Evolutionary conservation across 495 filamentous ascomycete species (phyloP), one percentile per base, ranked within the genome.

Genomic region (Platismatia glauca): DNA sequence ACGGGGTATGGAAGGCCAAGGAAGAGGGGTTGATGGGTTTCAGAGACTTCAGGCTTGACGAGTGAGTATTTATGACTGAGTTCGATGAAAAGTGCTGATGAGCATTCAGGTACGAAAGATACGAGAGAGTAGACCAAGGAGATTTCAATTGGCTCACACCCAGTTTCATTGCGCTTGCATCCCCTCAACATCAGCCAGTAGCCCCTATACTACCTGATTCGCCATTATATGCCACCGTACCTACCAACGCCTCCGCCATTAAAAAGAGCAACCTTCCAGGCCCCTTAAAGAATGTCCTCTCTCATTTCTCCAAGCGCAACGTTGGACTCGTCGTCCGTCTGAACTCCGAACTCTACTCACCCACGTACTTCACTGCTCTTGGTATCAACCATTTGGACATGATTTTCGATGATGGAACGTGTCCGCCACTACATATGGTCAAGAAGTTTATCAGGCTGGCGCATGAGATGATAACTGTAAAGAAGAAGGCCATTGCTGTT

Each of bases 61-160:
- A 97, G 84, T 97, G 78, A 68, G 86, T 76, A 38, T 20, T 15
- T 58, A 55, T 53, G 35, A 7, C 44, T 4, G 18, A 31, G 2
- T 58, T 18, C 18, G 52, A 27, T 29, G 20, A 52, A 16, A 29
- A n/a, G 38, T 29, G n/a, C 71, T 79, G 55, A 79, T 63, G 1
- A 15, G 11, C 15, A 13, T n/a, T 20, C 59, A 89, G 86, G 48
- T 90, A 99, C 70, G 94, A 99, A 75, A 87, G 83, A 70, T 99
- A 83, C 66, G 94, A 99, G 74, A 82, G 94, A 59, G 94, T 97
- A 4, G 95, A 99, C 68, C 91, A 96, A 80, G 94, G 94, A 61
- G 94, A 99, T 74, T 99, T 99, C 87, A 99, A 99, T 79, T 99
- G 94, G 94, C 80, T 99, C 55, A 95, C 91, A 15, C 91, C 91